These are phyloP conservation scores for Diutina mesorugosa DNA, from an alignment of 1,139 yeast genomes.

Conservation along the genomic window DNA sequence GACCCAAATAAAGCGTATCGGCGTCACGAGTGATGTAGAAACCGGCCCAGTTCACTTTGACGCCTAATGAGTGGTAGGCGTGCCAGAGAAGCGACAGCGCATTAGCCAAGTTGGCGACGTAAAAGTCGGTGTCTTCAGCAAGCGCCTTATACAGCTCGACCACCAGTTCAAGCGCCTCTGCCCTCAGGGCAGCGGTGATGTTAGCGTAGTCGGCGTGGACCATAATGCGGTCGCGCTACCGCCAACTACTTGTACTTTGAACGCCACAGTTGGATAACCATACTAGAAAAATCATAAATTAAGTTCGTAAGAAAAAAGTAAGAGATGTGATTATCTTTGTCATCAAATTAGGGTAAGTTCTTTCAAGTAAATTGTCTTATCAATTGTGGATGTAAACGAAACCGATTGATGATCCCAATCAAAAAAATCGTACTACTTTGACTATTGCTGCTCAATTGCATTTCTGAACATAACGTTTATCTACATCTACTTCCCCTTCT, in stretches of 20 bases:
- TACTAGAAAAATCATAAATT: no score
- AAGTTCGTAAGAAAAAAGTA: no score
- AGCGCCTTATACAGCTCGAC: conserved; percentile 56
- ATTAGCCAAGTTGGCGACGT: conserved; percentile 85
- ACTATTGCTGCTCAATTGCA: no score
- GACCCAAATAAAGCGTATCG: conserved; percentile 59
- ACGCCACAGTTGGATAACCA: background rate
- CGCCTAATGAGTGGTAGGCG: conserved; percentile 52
- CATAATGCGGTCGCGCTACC: background rate
- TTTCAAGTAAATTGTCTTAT: no score
- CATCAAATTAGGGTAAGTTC: no score
- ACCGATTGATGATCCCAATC: no score
- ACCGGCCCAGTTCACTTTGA: conserved; percentile 83
- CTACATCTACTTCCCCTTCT: no score
- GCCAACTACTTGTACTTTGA: background rate
- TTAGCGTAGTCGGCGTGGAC: conserved; percentile 57
- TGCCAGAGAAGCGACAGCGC: conserved; percentile 83
- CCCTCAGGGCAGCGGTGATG: conserved; percentile 28
- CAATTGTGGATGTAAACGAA: no score
- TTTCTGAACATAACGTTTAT: no score
- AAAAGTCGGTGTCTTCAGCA: conserved; percentile 47
- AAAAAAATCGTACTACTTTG: no score
- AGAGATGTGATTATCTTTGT: no score
- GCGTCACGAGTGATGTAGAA: conserved; percentile 48
- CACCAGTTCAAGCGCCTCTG: conserved; percentile 47